Evolutionary conservation across 2,329 filamentous ascomycete species (phyloP).

Genomic region (Colletotrichum siamense): DNA sequence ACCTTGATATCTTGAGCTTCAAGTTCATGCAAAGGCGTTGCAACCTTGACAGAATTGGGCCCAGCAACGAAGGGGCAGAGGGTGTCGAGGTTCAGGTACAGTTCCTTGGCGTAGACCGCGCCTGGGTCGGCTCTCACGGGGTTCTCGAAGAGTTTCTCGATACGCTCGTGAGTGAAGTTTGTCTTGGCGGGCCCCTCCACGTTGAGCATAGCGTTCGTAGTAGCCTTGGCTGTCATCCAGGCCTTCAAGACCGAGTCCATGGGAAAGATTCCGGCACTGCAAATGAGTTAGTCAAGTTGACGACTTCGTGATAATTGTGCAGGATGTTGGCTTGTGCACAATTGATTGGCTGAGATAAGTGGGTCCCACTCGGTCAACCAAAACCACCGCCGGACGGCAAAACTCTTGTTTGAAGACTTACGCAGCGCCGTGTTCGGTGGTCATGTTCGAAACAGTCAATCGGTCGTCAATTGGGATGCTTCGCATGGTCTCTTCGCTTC

Average conservation of each 20-base stretch:
- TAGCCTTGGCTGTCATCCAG: constrained; percentile 82
- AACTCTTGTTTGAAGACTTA: no score
- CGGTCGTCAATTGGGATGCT: constrained; percentile 76
- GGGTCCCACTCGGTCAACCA: background rate
- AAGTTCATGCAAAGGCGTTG: constrained; percentile 77
- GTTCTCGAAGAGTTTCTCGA: constrained; percentile 76
- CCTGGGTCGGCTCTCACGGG: constrained; percentile 74
- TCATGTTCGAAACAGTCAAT: constrained; percentile 81
- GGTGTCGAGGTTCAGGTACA: constrained; percentile 83
- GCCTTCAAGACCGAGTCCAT: constrained; percentile 74
- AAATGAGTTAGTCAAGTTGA: background rate
- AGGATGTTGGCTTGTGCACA: no score
- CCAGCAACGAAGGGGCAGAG: constrained; percentile 85
- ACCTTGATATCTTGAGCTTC: constrained; percentile 77
- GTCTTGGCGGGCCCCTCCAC: constrained; percentile 51
- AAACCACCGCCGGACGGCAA: no score
- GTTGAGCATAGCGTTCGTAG: constrained; percentile 67
- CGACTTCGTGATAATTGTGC: background rate
- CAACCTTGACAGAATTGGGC: constrained; percentile 89
- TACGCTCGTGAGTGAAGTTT: constrained; percentile 73
- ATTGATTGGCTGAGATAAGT: background rate
- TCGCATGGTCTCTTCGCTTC: constrained; percentile 76
- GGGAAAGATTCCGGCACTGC: constrained; percentile 69
- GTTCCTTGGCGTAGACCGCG: constrained; percentile 81
- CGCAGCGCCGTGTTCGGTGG: constrained; percentile 80